Evolutionary conservation across 192 early-diverging fungal species (phyloP).

Genomic region (Chytriomyces sp.): DNA sequence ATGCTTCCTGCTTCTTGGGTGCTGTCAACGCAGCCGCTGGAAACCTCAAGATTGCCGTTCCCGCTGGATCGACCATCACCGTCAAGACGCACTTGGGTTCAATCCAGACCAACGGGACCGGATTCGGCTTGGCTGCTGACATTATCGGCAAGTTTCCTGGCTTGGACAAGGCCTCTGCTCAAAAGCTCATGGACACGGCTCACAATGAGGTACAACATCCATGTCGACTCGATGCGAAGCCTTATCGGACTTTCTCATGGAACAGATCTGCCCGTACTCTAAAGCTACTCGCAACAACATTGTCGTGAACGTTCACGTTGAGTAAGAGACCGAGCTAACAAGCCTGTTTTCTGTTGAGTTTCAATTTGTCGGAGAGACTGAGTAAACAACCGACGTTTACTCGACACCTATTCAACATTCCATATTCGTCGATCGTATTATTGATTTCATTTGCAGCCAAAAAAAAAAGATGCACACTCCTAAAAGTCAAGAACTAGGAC

Average conservation of each 20-base stretch:
- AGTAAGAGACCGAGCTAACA: not conserved
- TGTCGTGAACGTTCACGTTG: conserved; percentile 22
- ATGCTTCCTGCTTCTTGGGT: conserved; percentile 48
- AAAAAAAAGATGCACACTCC: no score
- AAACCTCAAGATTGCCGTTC: conserved; percentile 32
- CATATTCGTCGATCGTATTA: no score
- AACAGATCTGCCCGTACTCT: conserved; percentile 48
- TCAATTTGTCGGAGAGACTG: no score
- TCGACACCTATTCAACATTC: no score
- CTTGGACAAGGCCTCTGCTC: conserved; percentile 30
- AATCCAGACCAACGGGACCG: conserved; percentile 11
- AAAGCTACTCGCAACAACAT: conserved; percentile 44
- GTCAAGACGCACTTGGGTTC: conserved; percentile 28
- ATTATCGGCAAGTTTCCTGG: conserved; percentile 32
- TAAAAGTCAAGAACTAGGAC: no score
- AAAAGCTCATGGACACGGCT: conserved; percentile 35
- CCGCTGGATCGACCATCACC: conserved; percentile 34
- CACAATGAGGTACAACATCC: conserved; percentile 19
- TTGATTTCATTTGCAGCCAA: no score
- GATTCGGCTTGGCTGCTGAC: conserved; percentile 36
- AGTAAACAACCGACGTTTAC: no score
- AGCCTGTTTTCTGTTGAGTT: no score
- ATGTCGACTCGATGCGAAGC: not conserved
- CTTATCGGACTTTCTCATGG: not conserved
- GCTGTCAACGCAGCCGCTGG: conserved; percentile 43